phyloP scores from a whole-genome alignment of 1,284 basidiomycete species.

The Ustilago bromivora region DNA sequence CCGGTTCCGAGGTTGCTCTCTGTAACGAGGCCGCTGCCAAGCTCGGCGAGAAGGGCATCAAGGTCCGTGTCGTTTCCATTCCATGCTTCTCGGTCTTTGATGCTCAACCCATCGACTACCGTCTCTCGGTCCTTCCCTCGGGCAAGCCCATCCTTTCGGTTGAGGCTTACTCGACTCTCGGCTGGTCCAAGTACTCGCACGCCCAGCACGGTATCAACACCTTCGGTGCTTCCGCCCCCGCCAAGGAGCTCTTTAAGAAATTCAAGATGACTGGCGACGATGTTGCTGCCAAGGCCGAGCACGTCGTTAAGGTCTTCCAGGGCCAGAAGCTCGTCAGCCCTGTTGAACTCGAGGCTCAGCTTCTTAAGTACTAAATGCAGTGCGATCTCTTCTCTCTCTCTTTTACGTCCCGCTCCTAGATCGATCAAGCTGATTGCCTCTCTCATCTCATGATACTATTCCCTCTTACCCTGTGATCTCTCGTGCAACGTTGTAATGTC shows the following conservation, averaged over 20 bases:
- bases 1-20: conserved; percentile 88
- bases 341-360: conserved; percentile 70
- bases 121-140: conserved; percentile 83
- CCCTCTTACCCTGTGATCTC: conserved; percentile 9
- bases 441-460: conserved; percentile 12
- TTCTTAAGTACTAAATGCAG: conserved; percentile 38
- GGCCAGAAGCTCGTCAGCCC: conserved; percentile 83
- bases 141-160: conserved; percentile 90
- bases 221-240: conserved; percentile 86
- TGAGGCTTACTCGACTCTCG: conserved; percentile 77
- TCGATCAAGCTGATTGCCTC: conserved; percentile 10
- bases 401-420: conserved; percentile 6
- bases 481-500: conserved; percentile 25
- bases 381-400: neutral
- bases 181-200: conserved; percentile 69
- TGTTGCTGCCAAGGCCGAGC: conserved; percentile 83
- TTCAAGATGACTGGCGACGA: conserved; percentile 72
- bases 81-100: conserved; percentile 93
- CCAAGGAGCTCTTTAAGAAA: conserved; percentile 82
- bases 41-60: conserved; percentile 77
- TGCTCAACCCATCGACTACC: conserved; percentile 83
- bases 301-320: conserved; percentile 89
- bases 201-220: conserved; percentile 62
- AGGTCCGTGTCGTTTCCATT: conserved; percentile 85
- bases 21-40: conserved; percentile 84